These are phyloP conservation scores for Cryptosporidium ubiquitum DNA, from an alignment of 169 alveolate genomes.

Conservation along the genomic window DNA sequence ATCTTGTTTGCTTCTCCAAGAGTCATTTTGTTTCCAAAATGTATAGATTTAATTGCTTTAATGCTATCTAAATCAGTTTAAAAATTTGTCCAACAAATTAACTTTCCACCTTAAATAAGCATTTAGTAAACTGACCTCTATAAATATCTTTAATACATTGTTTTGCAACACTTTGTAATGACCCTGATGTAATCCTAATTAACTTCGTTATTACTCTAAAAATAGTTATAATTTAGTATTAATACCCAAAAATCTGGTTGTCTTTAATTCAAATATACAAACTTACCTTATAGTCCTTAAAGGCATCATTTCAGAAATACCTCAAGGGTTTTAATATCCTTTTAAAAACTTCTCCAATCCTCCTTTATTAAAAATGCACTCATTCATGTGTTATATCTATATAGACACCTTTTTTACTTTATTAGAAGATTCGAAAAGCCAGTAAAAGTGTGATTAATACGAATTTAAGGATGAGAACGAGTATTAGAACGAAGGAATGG, in stretches of 20 bases:
- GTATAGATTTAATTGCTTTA: neutral
- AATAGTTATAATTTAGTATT: neutral
- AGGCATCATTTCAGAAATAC: neutral
- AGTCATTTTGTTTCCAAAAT: conserved; percentile 49
- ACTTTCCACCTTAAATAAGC: neutral
- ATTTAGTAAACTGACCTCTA: neutral
- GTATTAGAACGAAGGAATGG: neutral
- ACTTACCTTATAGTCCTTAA: conserved; percentile 1
- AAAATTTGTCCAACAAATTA: too few relatives aligned
- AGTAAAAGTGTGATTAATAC: neutral
- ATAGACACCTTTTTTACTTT: neutral
- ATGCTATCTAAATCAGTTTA: conserved; percentile 5
- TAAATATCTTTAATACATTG: conserved; percentile 3
- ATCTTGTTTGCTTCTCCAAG: conserved; percentile 57
- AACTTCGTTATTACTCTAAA: conserved; percentile 37
- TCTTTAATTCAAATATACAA: neutral
- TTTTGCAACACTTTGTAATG: conserved; percentile 17
- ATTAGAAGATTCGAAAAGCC: neutral
- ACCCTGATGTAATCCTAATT: conserved; percentile 2
- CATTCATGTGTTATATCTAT: neutral
- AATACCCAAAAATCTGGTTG: neutral
- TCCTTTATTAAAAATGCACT: neutral
- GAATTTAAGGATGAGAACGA: neutral
- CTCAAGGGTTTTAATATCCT: neutral
- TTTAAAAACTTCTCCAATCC: neutral